These are phyloP conservation scores for Peronosclerospora sorghi DNA, from an alignment of 352 stramenopile species.

Conservation along the genomic window DNA sequence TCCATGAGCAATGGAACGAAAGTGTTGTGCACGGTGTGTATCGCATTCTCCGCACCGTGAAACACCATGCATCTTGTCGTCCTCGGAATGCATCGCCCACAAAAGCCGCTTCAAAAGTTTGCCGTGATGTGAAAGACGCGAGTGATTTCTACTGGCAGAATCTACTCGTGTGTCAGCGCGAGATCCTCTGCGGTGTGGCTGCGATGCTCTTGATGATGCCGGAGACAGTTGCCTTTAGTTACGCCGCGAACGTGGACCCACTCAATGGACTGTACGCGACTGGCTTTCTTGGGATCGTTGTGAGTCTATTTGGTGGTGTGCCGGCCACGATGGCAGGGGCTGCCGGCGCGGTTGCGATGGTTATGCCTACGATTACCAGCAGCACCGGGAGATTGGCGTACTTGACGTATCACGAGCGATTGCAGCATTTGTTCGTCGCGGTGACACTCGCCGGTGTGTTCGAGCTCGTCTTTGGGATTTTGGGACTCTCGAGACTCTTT, in stretches of 20 bases:
- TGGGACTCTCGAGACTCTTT: slow-evolving; percentile 86
- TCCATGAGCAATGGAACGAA: slow-evolving; percentile 15
- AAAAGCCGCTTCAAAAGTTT: slow-evolving; percentile 14
- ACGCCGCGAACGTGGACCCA: slow-evolving; percentile 82
- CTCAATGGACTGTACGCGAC: slow-evolving; percentile 87
- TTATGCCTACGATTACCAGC: slow-evolving; percentile 80
- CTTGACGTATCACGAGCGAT: slow-evolving; percentile 56
- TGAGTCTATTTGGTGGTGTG: slow-evolving; percentile 80
- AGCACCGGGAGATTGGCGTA: slow-evolving; percentile 31
- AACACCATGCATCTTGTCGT: background rate
- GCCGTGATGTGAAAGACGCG: slow-evolving; percentile 14
- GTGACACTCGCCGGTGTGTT: slow-evolving; percentile 79
- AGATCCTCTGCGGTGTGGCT: slow-evolving; percentile 82
- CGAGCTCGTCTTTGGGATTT: slow-evolving; percentile 73
- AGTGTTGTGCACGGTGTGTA: slow-evolving; percentile 20
- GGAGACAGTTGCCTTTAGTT: slow-evolving; percentile 90
- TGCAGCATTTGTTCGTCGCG: slow-evolving; percentile 81
- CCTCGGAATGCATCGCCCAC: slow-evolving; percentile 2
- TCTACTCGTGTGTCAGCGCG: slow-evolving; percentile 38
- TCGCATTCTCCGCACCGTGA: slow-evolving; percentile 11
- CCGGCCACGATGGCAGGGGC: slow-evolving; percentile 83
- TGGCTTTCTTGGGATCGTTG: slow-evolving; percentile 83
- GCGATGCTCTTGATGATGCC: slow-evolving; percentile 89
- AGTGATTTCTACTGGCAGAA: slow-evolving; percentile 48
- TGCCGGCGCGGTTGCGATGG: slow-evolving; percentile 85